These are phyloP conservation scores for Arthrobotrys conoides DNA, from an alignment of 2,329 filamentous ascomycete species.

Conservation along the genomic window DNA sequence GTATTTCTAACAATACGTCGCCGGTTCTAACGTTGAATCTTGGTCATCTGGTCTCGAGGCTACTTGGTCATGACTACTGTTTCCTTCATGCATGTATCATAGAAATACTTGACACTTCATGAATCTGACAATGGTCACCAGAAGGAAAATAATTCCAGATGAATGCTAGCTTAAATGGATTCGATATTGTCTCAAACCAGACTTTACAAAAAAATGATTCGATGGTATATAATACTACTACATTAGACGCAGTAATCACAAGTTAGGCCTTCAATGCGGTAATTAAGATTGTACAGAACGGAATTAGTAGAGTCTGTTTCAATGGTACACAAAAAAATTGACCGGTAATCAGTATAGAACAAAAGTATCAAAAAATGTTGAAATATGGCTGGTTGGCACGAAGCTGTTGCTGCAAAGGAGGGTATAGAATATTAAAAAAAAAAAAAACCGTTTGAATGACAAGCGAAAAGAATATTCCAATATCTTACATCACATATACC, in stretches of 20 bases:
- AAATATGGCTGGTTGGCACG: constrained; percentile 22
- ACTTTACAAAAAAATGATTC: too few relatives aligned
- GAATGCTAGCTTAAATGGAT: constrained; percentile 32
- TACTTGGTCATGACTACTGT: too few relatives aligned
- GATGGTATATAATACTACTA: neutral
- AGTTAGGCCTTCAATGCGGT: neutral
- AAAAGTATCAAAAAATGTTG: constrained; percentile 1
- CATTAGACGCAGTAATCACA: neutral
- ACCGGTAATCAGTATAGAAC: neutral
- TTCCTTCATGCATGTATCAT: neutral
- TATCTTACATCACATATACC: constrained; percentile 55
- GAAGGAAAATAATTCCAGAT: neutral
- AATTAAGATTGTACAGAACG: neutral
- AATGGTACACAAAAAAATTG: constrained; percentile 17
- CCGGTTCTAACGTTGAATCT: too few relatives aligned
- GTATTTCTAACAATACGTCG: too few relatives aligned
- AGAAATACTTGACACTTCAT: neutral
- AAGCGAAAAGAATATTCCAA: neutral
- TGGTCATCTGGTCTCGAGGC: too few relatives aligned
- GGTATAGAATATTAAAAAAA: constrained; percentile 32
- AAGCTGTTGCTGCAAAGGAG: constrained; percentile 32
- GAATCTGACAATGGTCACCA: neutral
- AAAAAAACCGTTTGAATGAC: neutral
- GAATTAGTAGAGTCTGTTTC: neutral
- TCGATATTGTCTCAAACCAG: too few relatives aligned